Evolutionary conservation across 2,329 filamentous ascomycete species (phyloP).

Genomic region (Calonectria fujianensis): DNA sequence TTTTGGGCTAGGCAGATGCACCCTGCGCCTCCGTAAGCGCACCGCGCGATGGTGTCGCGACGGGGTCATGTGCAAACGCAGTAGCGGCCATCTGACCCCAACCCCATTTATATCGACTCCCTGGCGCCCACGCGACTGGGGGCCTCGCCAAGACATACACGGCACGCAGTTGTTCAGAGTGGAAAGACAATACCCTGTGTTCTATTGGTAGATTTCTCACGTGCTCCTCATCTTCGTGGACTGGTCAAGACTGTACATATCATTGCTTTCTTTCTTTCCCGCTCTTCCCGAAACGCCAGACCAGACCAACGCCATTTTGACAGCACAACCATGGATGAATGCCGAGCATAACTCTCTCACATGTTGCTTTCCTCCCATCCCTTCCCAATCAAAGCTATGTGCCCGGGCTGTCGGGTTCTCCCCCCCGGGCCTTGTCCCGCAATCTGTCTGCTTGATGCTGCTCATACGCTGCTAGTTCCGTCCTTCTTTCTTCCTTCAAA

Average conservation of each 20-base stretch:
- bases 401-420: conserved; percentile 11
- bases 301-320: conserved; percentile 55
- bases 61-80: conserved; percentile 49
- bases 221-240: conserved; percentile 51
- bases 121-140: conserved; percentile 47
- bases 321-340: conserved; percentile 48
- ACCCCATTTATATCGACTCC: conserved; percentile 27
- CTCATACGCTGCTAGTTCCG: conserved; percentile 11
- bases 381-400: conserved; percentile 1
- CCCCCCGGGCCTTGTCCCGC: not conserved
- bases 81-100: conserved; percentile 49
- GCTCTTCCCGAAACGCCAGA: conserved; percentile 58
- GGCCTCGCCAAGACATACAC: conserved; percentile 17
- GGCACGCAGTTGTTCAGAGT: not conserved
- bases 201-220: conserved; percentile 51
- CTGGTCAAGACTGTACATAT: conserved; percentile 55
- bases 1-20: conserved; percentile 50
- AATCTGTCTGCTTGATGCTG: conserved; percentile 18
- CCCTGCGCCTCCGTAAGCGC: conserved; percentile 49
- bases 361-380: conserved; percentile 15
- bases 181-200: conserved; percentile 35
- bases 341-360: conserved; percentile 39
- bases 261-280: conserved; percentile 56
- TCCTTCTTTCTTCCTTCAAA: conserved; percentile 46
- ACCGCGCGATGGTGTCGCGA: conserved; percentile 36